These are phyloP conservation scores for Trypanosoma congolense DNA, from an alignment of 208 protist genomes.

Conservation along the genomic window DNA sequence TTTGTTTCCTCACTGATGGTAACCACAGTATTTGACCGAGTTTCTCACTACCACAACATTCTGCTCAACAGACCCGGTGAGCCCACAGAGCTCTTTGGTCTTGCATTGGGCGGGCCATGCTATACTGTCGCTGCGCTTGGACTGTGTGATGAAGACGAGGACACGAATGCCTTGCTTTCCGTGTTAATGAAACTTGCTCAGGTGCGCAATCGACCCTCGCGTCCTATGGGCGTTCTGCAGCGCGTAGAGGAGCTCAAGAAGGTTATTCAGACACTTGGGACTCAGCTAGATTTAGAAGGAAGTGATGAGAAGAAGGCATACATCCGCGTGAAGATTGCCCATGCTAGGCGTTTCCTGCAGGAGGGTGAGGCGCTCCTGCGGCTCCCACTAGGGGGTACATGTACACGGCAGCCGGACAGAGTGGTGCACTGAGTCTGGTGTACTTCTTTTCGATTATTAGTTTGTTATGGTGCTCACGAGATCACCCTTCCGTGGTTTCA, in stretches of 20 bases:
- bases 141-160: conserved; percentile 66
- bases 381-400: conserved; percentile 19
- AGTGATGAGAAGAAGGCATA: conserved; percentile 44
- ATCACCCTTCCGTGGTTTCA: no score
- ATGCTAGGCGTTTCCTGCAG: conserved; percentile 35
- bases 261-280: conserved; percentile 42
- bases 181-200: conserved; percentile 41
- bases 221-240: conserved; percentile 41
- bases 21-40: conserved; percentile 67
- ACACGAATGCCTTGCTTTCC: conserved; percentile 43
- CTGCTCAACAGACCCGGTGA: conserved; percentile 36
- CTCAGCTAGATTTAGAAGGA: conserved; percentile 30
- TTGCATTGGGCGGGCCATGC: conserved; percentile 43
- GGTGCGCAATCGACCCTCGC: conserved; percentile 43
- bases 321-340: conserved; percentile 37
- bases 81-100: conserved; percentile 58
- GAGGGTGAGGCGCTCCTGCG: conserved; percentile 42
- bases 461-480: no score
- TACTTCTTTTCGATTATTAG: background rate
- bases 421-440: background rate
- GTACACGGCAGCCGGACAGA: conserved; percentile 26
- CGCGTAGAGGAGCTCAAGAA: conserved; percentile 56
- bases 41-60: conserved; percentile 61
- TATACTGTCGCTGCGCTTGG: conserved; percentile 57
- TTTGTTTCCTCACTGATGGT: conserved; percentile 61